Evolutionary conservation across 2,329 filamentous ascomycete species (phyloP), one percentile per base, ranked within the genome.

Genomic region (Allantophomopsis lycopodina): DNA sequence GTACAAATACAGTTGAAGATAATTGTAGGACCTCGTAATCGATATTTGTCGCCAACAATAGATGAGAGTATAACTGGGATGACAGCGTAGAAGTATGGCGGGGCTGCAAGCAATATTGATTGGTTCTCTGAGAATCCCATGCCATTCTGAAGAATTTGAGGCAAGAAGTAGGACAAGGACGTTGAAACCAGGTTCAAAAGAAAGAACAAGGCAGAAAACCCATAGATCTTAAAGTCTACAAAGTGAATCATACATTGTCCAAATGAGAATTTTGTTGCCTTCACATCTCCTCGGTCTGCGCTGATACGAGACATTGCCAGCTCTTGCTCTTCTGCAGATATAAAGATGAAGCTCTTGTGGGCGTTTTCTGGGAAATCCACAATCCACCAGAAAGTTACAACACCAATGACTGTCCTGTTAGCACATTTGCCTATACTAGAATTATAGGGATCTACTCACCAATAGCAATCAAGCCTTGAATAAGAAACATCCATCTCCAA

Each of bases 131-230:
- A 61, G 55, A 73, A 78, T 7, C 68, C 67, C 65, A 78, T 69
- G 10, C 68, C 68, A 17, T 62, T 58, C 32, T 55, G 48, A 7
- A 93, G 71, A 49, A 93, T 83, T 52, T 88, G 76, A 8, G 85
- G 84, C 5, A 89, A 60, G 52, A 89, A 89, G 58, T 83, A 91
- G 1, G 82, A 80, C 5, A 93, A 67, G 0, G 82, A 76, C 54
- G 91, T 91, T 1, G 71, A 71, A 36, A 85, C 71, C 10, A 82
- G 81, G 1, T 83, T 87, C 3, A 74, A 70, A 57, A 73, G 75
- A 63, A 79, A 78, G 54, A 73, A 72, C 48, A 79, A 65, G 46
- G 77, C 50, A 44, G 66, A 74, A 47, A 77, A 81, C 0, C 60
- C 66, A 71, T 78, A 82, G 41, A 79, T 62, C 55, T 72, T 73